A percentile compares a stretch with the other conserved stretches of the same genome.
Conservation (phyloP, 2,329 filamentous ascomycete species). For the Thielaviopsis ethacetica region DNA sequence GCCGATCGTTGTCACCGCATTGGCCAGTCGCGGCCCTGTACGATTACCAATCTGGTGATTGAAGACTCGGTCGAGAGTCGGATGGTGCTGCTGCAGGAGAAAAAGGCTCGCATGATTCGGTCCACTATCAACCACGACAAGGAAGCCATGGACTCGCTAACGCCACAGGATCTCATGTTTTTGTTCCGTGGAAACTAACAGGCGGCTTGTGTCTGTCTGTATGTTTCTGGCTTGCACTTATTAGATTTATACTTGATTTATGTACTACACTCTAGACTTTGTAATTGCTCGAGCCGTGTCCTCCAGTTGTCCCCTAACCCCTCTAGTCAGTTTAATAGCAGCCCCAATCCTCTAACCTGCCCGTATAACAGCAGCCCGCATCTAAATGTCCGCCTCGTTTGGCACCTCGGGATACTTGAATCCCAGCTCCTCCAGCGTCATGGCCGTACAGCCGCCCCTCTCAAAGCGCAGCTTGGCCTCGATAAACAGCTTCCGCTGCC, state of each 20-base stretch:
- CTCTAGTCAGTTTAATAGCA: too few relatives aligned
- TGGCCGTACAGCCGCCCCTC: slow-evolving; percentile 45
- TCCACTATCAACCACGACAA: slow-evolving; percentile 92
- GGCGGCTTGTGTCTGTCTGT: background rate
- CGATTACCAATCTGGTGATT: slow-evolving; percentile 86
- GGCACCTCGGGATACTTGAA: slow-evolving; percentile 25
- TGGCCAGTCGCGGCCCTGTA: slow-evolving; percentile 82
- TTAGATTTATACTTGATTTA: background rate
- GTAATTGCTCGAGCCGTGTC: too few relatives aligned
- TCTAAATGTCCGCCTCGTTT: slow-evolving; percentile 23
- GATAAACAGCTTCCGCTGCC: slow-evolving; percentile 52
- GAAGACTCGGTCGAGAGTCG: slow-evolving; percentile 93
- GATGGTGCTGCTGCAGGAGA: slow-evolving; percentile 92
- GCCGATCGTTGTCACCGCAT: slow-evolving; percentile 91
- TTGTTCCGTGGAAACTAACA: slow-evolving; percentile 58
- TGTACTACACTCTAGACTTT: background rate
- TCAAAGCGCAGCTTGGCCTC: slow-evolving; percentile 60
- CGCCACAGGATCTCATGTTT: slow-evolving; percentile 86
- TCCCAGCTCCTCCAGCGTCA: slow-evolving; percentile 54
- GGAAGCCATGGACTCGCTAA: slow-evolving; percentile 78
- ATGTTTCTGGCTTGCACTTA: background rate
- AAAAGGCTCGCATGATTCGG: slow-evolving; percentile 97
- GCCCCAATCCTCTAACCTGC: too few relatives aligned
- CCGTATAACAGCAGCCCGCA: too few relatives aligned
- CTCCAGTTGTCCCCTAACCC: too few relatives aligned